Conservation (phyloP, 345 rosid species). For the Eucalyptus brandiana region DNA sequence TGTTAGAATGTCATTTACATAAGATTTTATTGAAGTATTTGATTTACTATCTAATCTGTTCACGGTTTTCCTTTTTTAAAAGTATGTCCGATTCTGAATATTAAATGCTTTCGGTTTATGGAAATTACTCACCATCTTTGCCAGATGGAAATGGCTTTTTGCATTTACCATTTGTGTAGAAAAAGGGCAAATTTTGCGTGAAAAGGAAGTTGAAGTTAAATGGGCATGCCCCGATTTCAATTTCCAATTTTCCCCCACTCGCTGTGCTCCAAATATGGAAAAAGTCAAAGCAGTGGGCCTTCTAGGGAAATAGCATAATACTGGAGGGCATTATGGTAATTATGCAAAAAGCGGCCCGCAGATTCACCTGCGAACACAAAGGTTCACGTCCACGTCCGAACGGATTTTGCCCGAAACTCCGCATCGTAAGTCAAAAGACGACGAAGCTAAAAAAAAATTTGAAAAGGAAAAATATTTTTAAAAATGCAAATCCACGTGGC, state of each 20-base stretch:
- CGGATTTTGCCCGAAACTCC: not conserved
- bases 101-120: not conserved
- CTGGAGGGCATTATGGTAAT: not conserved
- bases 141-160: not conserved
- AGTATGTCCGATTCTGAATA: not conserved
- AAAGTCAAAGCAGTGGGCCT: not conserved
- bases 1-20: not conserved
- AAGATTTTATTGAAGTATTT: not conserved
- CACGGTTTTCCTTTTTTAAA: fast-evolving
- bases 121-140: not conserved
- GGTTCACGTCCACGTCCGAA: not conserved
- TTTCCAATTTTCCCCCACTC: not conserved
- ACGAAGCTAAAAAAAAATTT: not conserved
- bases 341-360: not conserved
- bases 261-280: not conserved
- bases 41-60: too few relatives aligned
- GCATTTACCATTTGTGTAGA: not conserved
- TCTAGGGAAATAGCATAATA: not conserved
- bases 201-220: not conserved
- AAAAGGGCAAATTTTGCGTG: not conserved
- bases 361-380: not conserved
- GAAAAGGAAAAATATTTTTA: not conserved
- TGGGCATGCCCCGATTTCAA: not conserved
- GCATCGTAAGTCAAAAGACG: not conserved
- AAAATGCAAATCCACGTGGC: not conserved